These are phyloP conservation scores for Fonsecaea pedrosoi DNA, from an alignment of 2,329 filamentous ascomycete species.

Conservation along the genomic window DNA sequence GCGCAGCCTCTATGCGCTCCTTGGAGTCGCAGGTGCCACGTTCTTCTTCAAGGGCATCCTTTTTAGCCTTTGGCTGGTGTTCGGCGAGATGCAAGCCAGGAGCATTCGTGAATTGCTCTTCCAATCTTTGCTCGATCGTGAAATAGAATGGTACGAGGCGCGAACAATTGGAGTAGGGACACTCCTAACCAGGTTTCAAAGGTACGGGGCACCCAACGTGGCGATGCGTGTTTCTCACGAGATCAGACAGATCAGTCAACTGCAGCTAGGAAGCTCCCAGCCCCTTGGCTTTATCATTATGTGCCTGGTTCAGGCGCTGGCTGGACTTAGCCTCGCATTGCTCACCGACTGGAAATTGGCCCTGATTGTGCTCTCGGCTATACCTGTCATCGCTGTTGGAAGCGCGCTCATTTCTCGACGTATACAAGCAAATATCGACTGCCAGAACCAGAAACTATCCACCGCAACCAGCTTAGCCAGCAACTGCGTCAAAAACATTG, in stretches of 20 bases:
- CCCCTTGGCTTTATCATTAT: conserved; percentile 74
- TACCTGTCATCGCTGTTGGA: conserved; percentile 70
- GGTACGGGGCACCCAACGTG: conserved; percentile 58
- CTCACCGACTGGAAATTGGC: conserved; percentile 85
- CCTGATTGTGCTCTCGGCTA: conserved; percentile 74
- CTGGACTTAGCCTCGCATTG: conserved; percentile 74
- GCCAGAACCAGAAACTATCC: conserved; percentile 71
- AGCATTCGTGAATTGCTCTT: conserved; percentile 71
- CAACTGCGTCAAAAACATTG: conserved; percentile 74
- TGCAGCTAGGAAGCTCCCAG: conserved; percentile 81
- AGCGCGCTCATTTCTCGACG: conserved; percentile 66
- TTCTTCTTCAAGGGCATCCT: conserved; percentile 73
- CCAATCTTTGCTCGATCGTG: conserved; percentile 69
- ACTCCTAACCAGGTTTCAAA: conserved; percentile 74
- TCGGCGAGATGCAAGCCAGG: conserved; percentile 80
- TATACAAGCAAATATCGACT: conserved; percentile 70
- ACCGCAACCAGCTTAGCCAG: conserved; percentile 74
- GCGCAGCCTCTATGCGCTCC: conserved; percentile 67
- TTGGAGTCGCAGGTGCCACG: conserved; percentile 66
- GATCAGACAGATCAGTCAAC: conserved; percentile 77
- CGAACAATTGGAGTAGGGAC: conserved; percentile 74
- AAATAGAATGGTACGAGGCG: conserved; percentile 83
- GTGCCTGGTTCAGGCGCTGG: conserved; percentile 68
- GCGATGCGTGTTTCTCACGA: conserved; percentile 3
- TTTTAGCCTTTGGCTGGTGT: conserved; percentile 74